Base-by-base conservation (phyloP, 1,139 yeast species). In the Blastobotrys indianensis region DNA sequence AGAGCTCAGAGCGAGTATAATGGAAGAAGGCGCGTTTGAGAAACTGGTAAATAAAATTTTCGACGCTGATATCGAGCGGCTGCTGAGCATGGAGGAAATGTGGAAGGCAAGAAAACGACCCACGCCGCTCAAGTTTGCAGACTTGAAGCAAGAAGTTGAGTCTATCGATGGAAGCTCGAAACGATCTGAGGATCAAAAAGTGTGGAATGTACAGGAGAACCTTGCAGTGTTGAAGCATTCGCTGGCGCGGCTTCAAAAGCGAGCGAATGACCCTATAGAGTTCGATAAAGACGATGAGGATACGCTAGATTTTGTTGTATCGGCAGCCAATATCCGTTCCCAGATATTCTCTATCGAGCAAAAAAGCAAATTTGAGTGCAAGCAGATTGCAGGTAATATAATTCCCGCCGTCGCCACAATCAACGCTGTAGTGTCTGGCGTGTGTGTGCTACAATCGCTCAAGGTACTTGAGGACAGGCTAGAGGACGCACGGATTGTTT, bases 401-500 rank as follows among this genome's bases (percentile, higher is more conserved):
- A 92, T 94, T 43, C 98, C 99, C 0, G 98, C 98, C 0, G 90
- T 94, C 56, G 98, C 98, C 10, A 92, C 98, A 1, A 92, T 97
- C 9, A 94, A 94, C 63, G 97, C 98, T 1, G 82, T 92, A 16
- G 82, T 92, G 52, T 90, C 97, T 0, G 98, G 98, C 0, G 76
- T 88, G 51, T 83, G 94, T 23, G 81, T 88, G 11, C 63, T 90
- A 47, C 82, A 80, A 45, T 83, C 90, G 0, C 66, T 86, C 44
- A 76, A 79, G 46, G 75, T 76, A 41, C 75, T 80, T 15, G 56
- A 58, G 12, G 56, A 54, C 23, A 47, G 52, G 28, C 45, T 56
- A 9, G 55, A 58, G 56, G 46, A 63, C 62, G 50, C 68, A 62
- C 43, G 37, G 70, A 79, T 51, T 72, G 86, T 33, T 75, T 81